Evolutionary conservation across 208 protist genomes (phyloP), one percentile per base, ranked within the genome.

Genomic region (Leishmania amazonensis): DNA sequence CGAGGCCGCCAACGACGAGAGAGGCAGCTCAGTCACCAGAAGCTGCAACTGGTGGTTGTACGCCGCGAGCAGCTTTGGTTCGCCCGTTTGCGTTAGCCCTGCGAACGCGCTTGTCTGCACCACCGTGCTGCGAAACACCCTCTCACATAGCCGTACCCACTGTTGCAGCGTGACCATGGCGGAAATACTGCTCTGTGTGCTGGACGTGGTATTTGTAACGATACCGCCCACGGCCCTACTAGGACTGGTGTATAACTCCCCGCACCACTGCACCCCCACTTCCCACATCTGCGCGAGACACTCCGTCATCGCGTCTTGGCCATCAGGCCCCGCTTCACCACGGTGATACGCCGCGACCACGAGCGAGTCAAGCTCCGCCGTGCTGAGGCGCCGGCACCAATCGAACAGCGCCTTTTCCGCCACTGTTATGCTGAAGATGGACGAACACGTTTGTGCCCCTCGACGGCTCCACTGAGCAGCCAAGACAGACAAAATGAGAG

Each of bases 201-300:
- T 28, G 70, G 1, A 1, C 35, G 11, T 0, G n/a, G 35, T 38
- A 1, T 28, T 38, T 11, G n/a, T 7, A 35, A 11, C 51, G 31
- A n/a, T n/a, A 35, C 35, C 35, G 51, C 45, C 51, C 15, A 7
- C 35, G n/a, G 21, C 8, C 35, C n/a, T 45, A 40, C 21, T n/a
- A 31, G 75, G 54, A 15, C 6, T 65, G 35, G 38, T 49, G 79
- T 58, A 86, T 2, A 86, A 70, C 67, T 82, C 71, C 47, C 47
- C 17, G 49, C 78, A 82, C 83, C 83, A 86, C 45, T 73, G 83
- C 72, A 83, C 75, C 31, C 78, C 83, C 3, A 83, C 71, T 21
- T 67, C 64, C 78, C 78, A 86, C 83, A 86, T 83, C 17, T 82
- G 78, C 42, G 67, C 73, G 42, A 83, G 47, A 21, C 38, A 80